Evolutionary conservation across 2,329 filamentous ascomycete genomes (phyloP).

Genomic region (Mollisiaceae sp.): DNA sequence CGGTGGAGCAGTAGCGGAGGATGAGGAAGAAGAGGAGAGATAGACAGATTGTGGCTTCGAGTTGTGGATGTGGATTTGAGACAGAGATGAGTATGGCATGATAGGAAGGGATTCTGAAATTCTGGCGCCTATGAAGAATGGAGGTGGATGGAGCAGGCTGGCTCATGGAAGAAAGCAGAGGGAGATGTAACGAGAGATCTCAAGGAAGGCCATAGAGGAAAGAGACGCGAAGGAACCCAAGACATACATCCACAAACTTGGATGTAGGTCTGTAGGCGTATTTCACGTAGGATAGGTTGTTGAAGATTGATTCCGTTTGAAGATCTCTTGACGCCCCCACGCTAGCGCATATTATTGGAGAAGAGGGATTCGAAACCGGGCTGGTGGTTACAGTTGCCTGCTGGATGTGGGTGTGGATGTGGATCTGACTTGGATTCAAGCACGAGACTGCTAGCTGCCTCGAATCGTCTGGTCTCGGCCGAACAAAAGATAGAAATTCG

Average conservation of each 20-base stretch:
- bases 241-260: neutral
- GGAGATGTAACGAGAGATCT: neutral
- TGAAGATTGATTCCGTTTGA: neutral
- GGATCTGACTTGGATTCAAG: no score
- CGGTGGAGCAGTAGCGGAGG: no score
- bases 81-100: neutral
- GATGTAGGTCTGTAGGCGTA: neutral
- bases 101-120: neutral
- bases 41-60: no score
- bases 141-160: neutral
- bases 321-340: constrained; percentile 4
- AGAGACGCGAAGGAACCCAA: neutral
- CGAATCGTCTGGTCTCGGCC: no score
- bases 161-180: no score
- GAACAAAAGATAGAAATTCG: neutral
- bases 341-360: no score
- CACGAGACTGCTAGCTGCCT: no score
- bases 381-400: neutral
- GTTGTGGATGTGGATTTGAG: neutral
- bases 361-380: no score
- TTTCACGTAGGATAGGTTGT: neutral
- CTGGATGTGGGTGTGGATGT: neutral
- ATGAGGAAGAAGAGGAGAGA: no score
- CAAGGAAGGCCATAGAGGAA: neutral
- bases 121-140: neutral